A percentile compares a stretch with the other conserved stretches of the same genome.
phyloP scores from a whole-genome alignment of 1,139 yeast genomes.

The Saccharomyces hybrid region DNA sequence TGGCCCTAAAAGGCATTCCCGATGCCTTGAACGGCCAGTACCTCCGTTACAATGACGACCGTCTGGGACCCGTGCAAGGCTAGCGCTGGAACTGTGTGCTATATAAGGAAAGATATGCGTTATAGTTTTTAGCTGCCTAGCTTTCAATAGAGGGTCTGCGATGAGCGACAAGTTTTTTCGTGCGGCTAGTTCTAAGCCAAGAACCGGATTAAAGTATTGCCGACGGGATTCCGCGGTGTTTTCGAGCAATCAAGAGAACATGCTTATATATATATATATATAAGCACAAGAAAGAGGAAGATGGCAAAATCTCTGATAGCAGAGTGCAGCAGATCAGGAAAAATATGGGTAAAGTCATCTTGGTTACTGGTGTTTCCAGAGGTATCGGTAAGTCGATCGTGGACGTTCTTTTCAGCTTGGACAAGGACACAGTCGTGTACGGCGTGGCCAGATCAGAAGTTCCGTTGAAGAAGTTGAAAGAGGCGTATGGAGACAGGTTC shows the following conservation, averaged over 20 bases:
- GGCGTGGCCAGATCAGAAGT: constrained; percentile 65
- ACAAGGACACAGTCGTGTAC: constrained; percentile 51
- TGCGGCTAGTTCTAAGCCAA: background rate
- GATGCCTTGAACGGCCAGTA: constrained; percentile 53
- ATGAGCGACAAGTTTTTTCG: background rate
- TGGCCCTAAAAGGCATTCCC: constrained; percentile 54
- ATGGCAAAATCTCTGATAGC: background rate
- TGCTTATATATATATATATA: background rate
- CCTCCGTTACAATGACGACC: constrained; percentile 48
- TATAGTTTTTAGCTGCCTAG: background rate
- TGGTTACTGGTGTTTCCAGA: constrained; percentile 66
- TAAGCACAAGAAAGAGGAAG: background rate
- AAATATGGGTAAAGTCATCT: constrained; percentile 32
- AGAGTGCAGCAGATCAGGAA: background rate
- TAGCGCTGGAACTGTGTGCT: background rate
- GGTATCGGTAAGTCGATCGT: constrained; percentile 80
- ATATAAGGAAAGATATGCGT: background rate
- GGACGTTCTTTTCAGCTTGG: constrained; percentile 39
- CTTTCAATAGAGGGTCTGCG: background rate
- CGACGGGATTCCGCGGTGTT: constrained; percentile 29
- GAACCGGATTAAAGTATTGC: background rate
- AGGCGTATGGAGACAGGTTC: constrained; percentile 46
- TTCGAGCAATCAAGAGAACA: constrained; percentile 23
- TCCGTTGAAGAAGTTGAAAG: constrained; percentile 40
- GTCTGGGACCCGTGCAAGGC: background rate